Evolutionary conservation across 1,139 yeast species (phyloP).

Genomic region (Protomyces gravidus): DNA sequence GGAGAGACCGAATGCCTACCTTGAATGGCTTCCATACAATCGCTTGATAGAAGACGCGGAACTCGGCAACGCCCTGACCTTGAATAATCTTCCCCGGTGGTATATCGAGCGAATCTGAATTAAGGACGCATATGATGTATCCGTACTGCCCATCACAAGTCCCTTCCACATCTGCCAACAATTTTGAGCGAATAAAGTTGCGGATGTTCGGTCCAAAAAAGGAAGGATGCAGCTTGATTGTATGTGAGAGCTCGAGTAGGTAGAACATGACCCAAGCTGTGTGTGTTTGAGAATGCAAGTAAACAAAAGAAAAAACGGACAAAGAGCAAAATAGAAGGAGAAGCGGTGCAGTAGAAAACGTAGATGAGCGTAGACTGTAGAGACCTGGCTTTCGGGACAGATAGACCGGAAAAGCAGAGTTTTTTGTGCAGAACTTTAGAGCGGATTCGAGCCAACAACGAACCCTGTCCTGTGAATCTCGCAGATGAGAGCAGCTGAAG

Average conservation of each 20-base stretch:
- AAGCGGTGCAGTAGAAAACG: neutral
- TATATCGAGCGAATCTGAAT: conserved; percentile 89
- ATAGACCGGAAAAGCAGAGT: too few species aligned
- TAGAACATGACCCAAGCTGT: conserved; percentile 29
- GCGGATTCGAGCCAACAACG: too few species aligned
- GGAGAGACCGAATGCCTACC: conserved; percentile 34
- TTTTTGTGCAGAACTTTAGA: too few species aligned
- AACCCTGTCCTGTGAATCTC: too few species aligned
- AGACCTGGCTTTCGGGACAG: too few species aligned
- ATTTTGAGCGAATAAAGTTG: conserved; percentile 80
- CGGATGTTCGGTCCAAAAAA: conserved; percentile 98
- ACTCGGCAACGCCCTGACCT: conserved; percentile 88
- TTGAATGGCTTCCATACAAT: conserved; percentile 98
- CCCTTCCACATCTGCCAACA: conserved; percentile 94
- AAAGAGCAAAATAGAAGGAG: neutral
- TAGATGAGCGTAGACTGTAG: too few species aligned
- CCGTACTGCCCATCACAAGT: conserved; percentile 99
- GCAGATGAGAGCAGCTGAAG: too few species aligned
- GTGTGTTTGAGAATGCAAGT: neutral
- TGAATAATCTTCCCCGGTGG: conserved; percentile 93
- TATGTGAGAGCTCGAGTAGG: conserved; percentile 77
- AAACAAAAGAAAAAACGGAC: neutral
- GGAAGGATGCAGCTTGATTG: conserved; percentile 91
- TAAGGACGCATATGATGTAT: conserved; percentile 90
- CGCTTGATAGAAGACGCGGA: conserved; percentile 92